A percentile compares a stretch with the other conserved stretches of the same genome.
Evolutionary conservation across 257 asterid genomes (phyloP).

Genomic region (Solanum gracilifrons): DNA sequence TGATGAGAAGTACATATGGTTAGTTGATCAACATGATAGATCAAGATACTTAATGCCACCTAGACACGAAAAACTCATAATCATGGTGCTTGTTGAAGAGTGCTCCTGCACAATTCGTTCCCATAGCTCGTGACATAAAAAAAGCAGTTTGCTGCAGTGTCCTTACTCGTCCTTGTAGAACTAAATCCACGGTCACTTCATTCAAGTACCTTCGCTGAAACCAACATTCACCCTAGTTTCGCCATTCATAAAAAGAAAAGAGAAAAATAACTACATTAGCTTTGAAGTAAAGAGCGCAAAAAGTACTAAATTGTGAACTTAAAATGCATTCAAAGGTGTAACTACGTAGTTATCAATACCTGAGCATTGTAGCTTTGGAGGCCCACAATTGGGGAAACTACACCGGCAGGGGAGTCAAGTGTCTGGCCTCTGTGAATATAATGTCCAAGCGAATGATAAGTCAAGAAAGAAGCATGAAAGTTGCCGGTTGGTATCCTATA

Average conservation of each 20-base stretch:
- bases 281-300: neutral
- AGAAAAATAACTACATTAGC: neutral
- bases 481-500: conserved; percentile 12
- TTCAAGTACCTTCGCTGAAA: conserved; percentile 3
- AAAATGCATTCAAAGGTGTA: neutral
- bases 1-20: neutral
- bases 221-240: conserved; percentile 15
- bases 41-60: neutral
- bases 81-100: conserved; percentile 7
- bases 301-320: neutral
- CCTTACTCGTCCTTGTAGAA: conserved; percentile 2
- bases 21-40: neutral
- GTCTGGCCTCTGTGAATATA: conserved; percentile 2
- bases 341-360: neutral
- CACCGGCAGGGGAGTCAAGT: neutral
- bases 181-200: neutral
- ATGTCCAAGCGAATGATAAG: conserved; percentile 26
- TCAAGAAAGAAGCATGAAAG: conserved; percentile 16
- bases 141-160: conserved; percentile 9
- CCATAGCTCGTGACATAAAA: conserved; percentile 9
- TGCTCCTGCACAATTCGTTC: neutral
- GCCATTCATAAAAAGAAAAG: neutral
- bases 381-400: conserved; percentile 15
- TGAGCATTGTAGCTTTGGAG: conserved; percentile 15
- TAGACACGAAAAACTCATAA: conserved; percentile 14